Conservation (phyloP, 495 filamentous ascomycete genomes). For the Penicillium cosmopolitanum region DNA sequence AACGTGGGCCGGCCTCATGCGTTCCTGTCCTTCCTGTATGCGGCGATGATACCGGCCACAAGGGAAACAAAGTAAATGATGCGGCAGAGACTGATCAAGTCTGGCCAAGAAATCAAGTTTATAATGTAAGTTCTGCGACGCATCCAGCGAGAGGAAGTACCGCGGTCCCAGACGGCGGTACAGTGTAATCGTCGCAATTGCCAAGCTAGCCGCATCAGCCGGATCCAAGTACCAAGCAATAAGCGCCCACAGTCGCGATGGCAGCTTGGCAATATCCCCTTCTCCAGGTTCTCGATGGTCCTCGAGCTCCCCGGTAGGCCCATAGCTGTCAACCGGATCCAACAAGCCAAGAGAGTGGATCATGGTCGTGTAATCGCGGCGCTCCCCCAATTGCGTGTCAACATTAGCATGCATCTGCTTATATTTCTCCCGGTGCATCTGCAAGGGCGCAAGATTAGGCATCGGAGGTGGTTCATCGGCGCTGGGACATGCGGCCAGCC, state of each 20-base stretch:
- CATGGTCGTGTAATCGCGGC: constrained; percentile 50
- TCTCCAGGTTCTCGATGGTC: constrained; percentile 45
- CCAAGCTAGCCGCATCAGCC: constrained; percentile 50
- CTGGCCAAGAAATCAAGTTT: constrained; percentile 50
- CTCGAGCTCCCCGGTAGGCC: constrained; percentile 20
- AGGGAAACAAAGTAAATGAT: constrained; percentile 61
- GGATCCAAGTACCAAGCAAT: constrained; percentile 46
- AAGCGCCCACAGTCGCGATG: constrained; percentile 45
- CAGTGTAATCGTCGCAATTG: constrained; percentile 52
- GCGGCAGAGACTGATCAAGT: constrained; percentile 50
- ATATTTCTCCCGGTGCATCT: constrained; percentile 47
- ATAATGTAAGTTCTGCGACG: constrained; percentile 40
- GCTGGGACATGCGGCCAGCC: constrained; percentile 30
- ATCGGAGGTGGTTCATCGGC: constrained; percentile 39
- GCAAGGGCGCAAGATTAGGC: constrained; percentile 41
- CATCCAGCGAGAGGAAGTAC: constrained; percentile 37
- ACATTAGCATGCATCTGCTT: constrained; percentile 30
- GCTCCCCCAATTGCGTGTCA: constrained; percentile 54
- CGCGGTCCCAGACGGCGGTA: constrained; percentile 40
- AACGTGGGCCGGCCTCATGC: constrained; percentile 48
- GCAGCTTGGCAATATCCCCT: constrained; percentile 45
- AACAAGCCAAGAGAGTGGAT: constrained; percentile 50
- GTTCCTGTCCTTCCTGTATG: constrained; percentile 51
- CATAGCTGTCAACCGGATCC: constrained; percentile 33
- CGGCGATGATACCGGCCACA: constrained; percentile 56